Evolutionary conservation across 2,329 filamentous ascomycete species (phyloP).

Genomic region (Chaetomium strumarium): DNA sequence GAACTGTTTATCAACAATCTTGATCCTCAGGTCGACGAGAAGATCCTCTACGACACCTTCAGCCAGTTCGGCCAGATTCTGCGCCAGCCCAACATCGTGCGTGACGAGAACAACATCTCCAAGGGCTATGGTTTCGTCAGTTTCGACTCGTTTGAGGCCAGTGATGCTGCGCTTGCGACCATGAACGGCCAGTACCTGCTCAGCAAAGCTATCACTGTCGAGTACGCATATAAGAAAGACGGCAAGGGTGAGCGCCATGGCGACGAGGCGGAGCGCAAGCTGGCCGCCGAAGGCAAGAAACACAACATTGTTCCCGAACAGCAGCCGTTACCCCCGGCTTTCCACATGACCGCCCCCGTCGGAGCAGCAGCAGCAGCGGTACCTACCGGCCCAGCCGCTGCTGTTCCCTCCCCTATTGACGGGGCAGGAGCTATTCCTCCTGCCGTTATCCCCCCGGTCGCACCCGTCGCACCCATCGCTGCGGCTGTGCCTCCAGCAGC

Average conservation of each 20-base stretch:
- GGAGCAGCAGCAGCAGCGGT: constrained; percentile 22
- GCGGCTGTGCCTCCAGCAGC: constrained; percentile 26
- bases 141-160: constrained; percentile 87
- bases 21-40: constrained; percentile 90
- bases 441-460: constrained; percentile 23
- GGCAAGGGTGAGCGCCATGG: constrained; percentile 95
- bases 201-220: constrained; percentile 93
- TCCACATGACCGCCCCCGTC: constrained; percentile 45
- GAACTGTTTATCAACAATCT: constrained; percentile 97
- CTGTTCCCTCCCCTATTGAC: constrained; percentile 14
- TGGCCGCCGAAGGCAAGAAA: constrained; percentile 87
- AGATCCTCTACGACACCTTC: constrained; percentile 91
- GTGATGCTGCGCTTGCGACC: constrained; percentile 82
- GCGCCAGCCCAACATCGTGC: constrained; percentile 80
- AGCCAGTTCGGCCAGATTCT: constrained; percentile 83
- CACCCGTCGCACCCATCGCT: neutral
- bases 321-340: constrained; percentile 67
- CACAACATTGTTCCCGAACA: constrained; percentile 84
- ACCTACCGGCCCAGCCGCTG: constrained; percentile 13
- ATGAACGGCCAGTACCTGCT: constrained; percentile 96
- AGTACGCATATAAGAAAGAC: constrained; percentile 99
- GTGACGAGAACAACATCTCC: constrained; percentile 79
- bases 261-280: constrained; percentile 84
- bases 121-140: constrained; percentile 97
- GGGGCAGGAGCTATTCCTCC: constrained; percentile 18